Evolutionary conservation across 192 early-diverging fungal genomes (phyloP).

Genomic region (Backusella mclennaniae): DNA sequence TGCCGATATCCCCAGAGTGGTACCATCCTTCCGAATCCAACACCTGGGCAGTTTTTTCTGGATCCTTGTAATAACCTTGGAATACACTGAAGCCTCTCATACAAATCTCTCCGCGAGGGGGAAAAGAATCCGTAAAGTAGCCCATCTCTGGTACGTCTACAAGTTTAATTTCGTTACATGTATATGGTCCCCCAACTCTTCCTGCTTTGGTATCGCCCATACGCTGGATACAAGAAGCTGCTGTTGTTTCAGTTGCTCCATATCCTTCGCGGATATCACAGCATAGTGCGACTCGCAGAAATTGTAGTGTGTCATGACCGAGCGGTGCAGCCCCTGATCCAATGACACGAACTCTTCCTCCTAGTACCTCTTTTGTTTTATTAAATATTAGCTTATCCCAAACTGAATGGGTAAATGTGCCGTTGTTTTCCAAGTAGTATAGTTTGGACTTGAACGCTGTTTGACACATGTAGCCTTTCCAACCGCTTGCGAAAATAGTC

Average conservation of each 20-base stretch:
- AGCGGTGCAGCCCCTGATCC: slow-evolving; percentile 87
- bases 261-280: slow-evolving; percentile 82
- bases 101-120: slow-evolving; percentile 87
- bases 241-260: slow-evolving; percentile 79
- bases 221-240: slow-evolving; percentile 52
- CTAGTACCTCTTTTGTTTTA: slow-evolving; percentile 67
- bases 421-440: slow-evolving; percentile 58
- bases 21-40: slow-evolving; percentile 84
- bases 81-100: slow-evolving; percentile 76
- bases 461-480: slow-evolving; percentile 54
- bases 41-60: slow-evolving; percentile 70
- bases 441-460: slow-evolving; percentile 57
- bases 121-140: slow-evolving; percentile 76
- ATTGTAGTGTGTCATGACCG: slow-evolving; percentile 71
- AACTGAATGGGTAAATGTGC: slow-evolving; percentile 67
- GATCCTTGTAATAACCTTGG: slow-evolving; percentile 74
- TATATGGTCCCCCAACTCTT: slow-evolving; percentile 70
- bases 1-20: slow-evolving; percentile 82
- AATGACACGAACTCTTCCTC: slow-evolving; percentile 75
- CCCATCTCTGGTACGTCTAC: slow-evolving; percentile 89
- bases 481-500: slow-evolving; percentile 60
- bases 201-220: slow-evolving; percentile 66
- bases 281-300: slow-evolving; percentile 79
- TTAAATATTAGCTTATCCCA: slow-evolving; percentile 90
- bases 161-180: slow-evolving; percentile 83